A percentile compares a stretch with the other conserved stretches of the same genome.
These are phyloP conservation scores for Helminthosporium solani DNA, from an alignment of 2,329 filamentous ascomycete genomes.

Conservation along the genomic window DNA sequence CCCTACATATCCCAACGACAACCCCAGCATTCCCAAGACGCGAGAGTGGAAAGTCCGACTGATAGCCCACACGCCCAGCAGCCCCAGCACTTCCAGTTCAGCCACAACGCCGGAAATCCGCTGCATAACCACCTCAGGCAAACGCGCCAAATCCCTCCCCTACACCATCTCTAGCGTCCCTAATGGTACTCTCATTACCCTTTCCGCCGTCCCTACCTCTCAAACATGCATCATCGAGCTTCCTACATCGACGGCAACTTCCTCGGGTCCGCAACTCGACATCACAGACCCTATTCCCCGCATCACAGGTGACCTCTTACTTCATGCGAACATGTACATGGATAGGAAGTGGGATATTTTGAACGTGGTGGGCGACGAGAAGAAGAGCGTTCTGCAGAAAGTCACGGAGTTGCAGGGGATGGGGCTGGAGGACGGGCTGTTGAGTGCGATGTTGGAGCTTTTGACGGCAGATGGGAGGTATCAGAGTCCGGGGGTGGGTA, in stretches of 20 bases:
- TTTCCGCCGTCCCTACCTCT: slow-evolving; percentile 22
- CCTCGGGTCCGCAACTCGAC: slow-evolving; percentile 33
- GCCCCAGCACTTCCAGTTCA: background rate
- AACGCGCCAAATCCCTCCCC: slow-evolving; percentile 29
- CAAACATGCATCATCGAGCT: slow-evolving; percentile 34
- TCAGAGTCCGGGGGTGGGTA: slow-evolving; percentile 2
- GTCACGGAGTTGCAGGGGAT: slow-evolving; percentile 32
- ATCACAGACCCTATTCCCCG: slow-evolving; percentile 32
- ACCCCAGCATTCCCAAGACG: slow-evolving; percentile 28
- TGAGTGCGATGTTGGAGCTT: slow-evolving; percentile 38
- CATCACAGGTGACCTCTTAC: slow-evolving; percentile 29
- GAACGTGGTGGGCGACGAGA: slow-evolving; percentile 28
- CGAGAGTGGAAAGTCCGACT: slow-evolving; percentile 37
- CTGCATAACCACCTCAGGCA: slow-evolving; percentile 24
- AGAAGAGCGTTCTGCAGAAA: slow-evolving; percentile 30
- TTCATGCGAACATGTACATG: slow-evolving; percentile 30
- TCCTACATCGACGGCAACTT: slow-evolving; percentile 2
- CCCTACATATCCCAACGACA: slow-evolving; percentile 27
- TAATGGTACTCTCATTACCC: slow-evolving; percentile 31
- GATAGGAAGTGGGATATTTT: slow-evolving; percentile 38
- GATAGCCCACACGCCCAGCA: slow-evolving; percentile 27
- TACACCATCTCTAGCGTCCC: slow-evolving; percentile 15
- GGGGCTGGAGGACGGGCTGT: slow-evolving; percentile 25
- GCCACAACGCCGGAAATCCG: slow-evolving; percentile 17
- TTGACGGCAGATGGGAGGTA: slow-evolving; percentile 38